Base-by-base conservation (phyloP, 768 basidiomycete species). In the Leucocoprinus sp. region DNA sequence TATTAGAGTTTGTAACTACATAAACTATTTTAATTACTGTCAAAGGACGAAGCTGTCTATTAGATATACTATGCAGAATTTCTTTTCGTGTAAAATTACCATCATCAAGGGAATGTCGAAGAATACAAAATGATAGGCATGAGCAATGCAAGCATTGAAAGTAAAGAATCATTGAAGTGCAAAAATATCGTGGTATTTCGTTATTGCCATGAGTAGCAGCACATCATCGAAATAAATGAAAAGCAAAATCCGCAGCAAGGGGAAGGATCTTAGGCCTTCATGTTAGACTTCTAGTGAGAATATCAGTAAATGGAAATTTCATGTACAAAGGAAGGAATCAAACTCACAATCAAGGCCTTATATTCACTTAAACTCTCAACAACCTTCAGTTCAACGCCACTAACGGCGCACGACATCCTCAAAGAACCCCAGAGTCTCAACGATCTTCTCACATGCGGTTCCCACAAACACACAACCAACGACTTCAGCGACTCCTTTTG, bases 391-490 rank as follows among this genome's bases (percentile, higher is more conserved):
- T 72, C 71, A 36, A 85, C 66, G 37, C 82, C 82, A 49, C 69
- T 68, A 54, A 69, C 68, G 12, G 78, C 80, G 59, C 84, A 88
- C 3, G 72, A 74, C 53, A 82, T 78, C 62, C 72, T 77, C 49
- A 88, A 63, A 29, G 67, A 65, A 18, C 74, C 54, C 26, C 82
- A 66, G 51, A 74, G 67, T 29, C 70, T 62, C 31, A 79, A 34
- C 44, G 78, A 72, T 35, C 81, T 61, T 8, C 74, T 77, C 27
- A 87, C 58, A 29, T 63, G 62, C 43, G 67, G 64, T 12, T 42
- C 46, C 46, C 46, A 48, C 8, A 48, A 26, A 12, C 34, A 42
- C 33, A 48, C 46, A 5, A 37, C 46, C n/a, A 48, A 39, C 11
- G 39, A 36, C 40, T 48, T 41, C 42, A 86, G 56, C 5, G 63